Conservation (phyloP, 1,284 basidiomycete species). For the Rhodotorula sp. region DNA sequence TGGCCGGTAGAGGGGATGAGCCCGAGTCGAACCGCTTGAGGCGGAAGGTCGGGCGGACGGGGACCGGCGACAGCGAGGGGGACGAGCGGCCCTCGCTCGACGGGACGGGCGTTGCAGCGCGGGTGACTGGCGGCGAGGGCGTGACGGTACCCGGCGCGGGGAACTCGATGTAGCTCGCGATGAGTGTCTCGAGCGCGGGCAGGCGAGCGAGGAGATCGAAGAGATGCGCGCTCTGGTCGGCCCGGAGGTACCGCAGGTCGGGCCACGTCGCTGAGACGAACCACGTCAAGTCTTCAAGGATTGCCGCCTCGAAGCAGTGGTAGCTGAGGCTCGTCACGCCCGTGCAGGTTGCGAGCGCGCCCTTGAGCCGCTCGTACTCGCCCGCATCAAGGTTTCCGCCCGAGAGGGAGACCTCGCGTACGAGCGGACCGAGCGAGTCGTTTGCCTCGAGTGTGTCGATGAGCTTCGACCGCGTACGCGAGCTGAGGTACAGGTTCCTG, state of each 20-base stretch:
- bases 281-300: conserved; percentile 7
- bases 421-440: not conserved
- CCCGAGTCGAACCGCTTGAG: conserved; percentile 29
- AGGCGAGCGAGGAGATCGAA: conserved; percentile 12
- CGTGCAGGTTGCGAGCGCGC: conserved; percentile 2
- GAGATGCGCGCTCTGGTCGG: conserved; percentile 14
- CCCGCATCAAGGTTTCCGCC: conserved; percentile 8
- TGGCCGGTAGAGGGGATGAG: conserved; percentile 3
- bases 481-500: conserved; percentile 26
- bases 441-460: conserved; percentile 6
- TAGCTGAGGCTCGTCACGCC: conserved; percentile 14
- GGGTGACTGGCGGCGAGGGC: not conserved
- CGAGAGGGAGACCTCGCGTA: conserved; percentile 13
- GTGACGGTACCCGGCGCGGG: not conserved
- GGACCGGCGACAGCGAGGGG: not conserved
- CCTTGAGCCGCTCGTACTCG: conserved; percentile 7
- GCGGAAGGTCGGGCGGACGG: conserved; percentile 11
- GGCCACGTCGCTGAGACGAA: conserved; percentile 22
- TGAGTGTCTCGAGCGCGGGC: conserved; percentile 25
- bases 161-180: conserved; percentile 24
- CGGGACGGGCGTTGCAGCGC: not conserved
- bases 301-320: conserved; percentile 22
- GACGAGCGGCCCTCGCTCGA: not conserved
- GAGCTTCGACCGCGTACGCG: not conserved
- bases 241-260: conserved; percentile 13